Base-by-base conservation (phyloP, 208 protist genomes). In the Novymonas esmeraldas region DNA sequence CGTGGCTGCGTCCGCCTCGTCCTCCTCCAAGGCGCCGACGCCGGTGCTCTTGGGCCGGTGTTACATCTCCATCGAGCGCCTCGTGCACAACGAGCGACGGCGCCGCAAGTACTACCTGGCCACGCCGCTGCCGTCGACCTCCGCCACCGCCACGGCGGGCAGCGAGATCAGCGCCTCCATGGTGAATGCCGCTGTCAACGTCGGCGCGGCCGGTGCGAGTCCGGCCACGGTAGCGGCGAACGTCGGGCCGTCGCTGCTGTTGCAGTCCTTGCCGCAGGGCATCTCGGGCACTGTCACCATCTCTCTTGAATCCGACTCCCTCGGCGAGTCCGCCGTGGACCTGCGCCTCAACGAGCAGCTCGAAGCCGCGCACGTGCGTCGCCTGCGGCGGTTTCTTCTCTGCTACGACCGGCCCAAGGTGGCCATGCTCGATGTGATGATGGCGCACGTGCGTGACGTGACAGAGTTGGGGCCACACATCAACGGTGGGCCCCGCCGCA, bases 241-340 rank as follows among this genome's bases (percentile, higher is more conserved):
- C 13, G 48, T 59, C 1, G 65, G 63, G 6, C 55, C 74, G 13
- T 76, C 66, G 18, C 46, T 84, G n/a, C 60, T 68, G 7, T 44
- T 61, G 6, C 56, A 64, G 24, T 41, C 54, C n/a, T 29, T 73
- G 13, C 80, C 81, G 5, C 38, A 44, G 10, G 86, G 85, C 3
- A 70, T 95, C 33, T 64, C 80, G 9, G 91, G 91, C 2, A 89
- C 78, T 11, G 73, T 96, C 48, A 79, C 76, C 51, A 68, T 96
- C 28, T 82, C 86, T 13, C 78, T 96, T 20, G 69, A 83, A 41
- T 82, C 82, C 22, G 85, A 96, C 46, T 60, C 60, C 22, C 73
- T 85, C 11, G 84, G 88, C 29, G 79, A 92, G 46, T 26, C 61
- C 16, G 20, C 66, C 0, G 36, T 3, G 0, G 33, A 67, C 6